Base-by-base conservation (phyloP, 2,329 filamentous ascomycete species). In the Verticillium isaacii region DNA sequence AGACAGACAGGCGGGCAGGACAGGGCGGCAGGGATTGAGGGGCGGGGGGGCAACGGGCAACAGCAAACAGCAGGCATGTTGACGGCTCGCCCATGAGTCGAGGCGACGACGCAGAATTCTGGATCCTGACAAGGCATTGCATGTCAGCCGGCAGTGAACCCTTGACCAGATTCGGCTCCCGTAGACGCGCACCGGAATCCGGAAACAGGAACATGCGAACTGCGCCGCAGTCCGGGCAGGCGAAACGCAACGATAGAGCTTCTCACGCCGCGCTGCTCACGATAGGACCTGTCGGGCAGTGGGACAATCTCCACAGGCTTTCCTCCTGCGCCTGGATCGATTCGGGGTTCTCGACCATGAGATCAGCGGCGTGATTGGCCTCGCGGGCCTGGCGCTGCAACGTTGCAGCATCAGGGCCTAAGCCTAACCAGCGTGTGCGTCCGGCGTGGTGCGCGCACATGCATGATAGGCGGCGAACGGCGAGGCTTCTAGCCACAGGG, bases 291-390 rank as follows among this genome's bases (percentile, higher is more conserved):
- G 9, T 36, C 34, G 34, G 12, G 19, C 19, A 23, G 45, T 23
- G 19, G 6, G 6, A 23, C 19, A 52, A 52, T 52, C 45, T 52
- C 45, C 45, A 19, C 45, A 52, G 8, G 5, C 11, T 52, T 52
- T 25, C 19, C 45, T 29, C 45, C 45, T 52, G 45, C 45, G 45
- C 45, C 45, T 52, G 45, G 45, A 52, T 52, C 45, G 45, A 23
- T 52, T 52, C n/a, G 45, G n/a, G 23, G 57, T 58, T 58, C 57
- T 50, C 57, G 57, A 50, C 25, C 57, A 32, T 32, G 37, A 58
- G 37, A 58, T 58, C 57, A 45, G 57, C 57, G 34, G 39, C 37
- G 32, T 58, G 57, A 58, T 58, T 58, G 57, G 57, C 37, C 57
- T 29, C 25, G 17, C 8, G 7, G 36, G n/a, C 15, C 37, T 29